Base-by-base conservation (phyloP, 2,329 filamentous ascomycete genomes). In the Paecilomyces sp. region DNA sequence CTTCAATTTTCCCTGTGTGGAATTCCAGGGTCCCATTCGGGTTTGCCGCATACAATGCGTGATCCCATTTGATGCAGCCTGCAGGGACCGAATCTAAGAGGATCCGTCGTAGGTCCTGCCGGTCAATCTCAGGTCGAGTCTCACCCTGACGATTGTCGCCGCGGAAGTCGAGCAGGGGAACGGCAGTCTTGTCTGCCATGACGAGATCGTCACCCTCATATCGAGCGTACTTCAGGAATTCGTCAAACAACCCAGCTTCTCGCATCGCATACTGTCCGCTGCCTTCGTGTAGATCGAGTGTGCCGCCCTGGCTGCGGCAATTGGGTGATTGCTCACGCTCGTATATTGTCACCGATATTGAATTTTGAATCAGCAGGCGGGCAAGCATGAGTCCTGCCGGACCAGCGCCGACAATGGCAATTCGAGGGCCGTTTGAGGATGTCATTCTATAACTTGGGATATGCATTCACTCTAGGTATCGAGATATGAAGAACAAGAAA, bases 271-370 rank as follows among this genome's bases (percentile, higher is more conserved):
- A 56, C n/a, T 68, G 63, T 6, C 69, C 69, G 2, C 65, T 68
- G 13, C 62, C 59, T 7, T 65, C 61, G 47, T 70, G 69, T 33
- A 72, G 58, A 58, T 72, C 70, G 11, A 72, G 65, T 24, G 61
- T 64, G 9, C 70, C 69, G 11, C 67, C 68, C 54, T 70, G 68
- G 9, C 34, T 41, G 25, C 68, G 65, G n/a, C 59, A 57, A 47
- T 63, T 51, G 7, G 61, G 54, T 7, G 65, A 69, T 31, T 67
- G 65, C 66, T 74, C 57, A 60, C 67, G 57, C 67, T 77, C 75
- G 56, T 67, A 71, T 25, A 71, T 47, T 18, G 57, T 58, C 1
- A 64, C 47, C 1, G 63, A 57, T 53, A 67, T 59, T 24, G 55
- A 57, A 13, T 62, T 62, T n/a, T 50, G 61, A 5, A 47, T 30